These are phyloP conservation scores for Amanita phalloides DNA, from an alignment of 768 basidiomycete genomes.

Conservation along the genomic window DNA sequence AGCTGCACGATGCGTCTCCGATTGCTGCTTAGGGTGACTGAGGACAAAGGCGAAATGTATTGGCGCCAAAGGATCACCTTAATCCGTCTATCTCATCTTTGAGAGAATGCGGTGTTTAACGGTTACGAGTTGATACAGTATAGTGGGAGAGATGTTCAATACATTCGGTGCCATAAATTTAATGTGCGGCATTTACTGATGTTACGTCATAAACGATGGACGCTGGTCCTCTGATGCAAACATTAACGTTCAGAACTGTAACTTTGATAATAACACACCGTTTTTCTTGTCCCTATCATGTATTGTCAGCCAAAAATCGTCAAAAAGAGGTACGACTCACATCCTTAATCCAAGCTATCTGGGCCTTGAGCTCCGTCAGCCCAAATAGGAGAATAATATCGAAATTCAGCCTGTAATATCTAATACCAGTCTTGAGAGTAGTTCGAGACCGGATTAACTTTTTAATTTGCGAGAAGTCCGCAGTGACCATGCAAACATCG, in stretches of 20 bases:
- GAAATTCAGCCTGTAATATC: conserved; percentile 18
- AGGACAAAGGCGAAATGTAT: conserved; percentile 26
- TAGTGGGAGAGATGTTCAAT: too few relatives aligned
- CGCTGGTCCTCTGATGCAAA: not conserved
- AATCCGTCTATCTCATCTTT: conserved; percentile 9
- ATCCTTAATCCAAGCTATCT: conserved; percentile 31
- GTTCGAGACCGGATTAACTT: not conserved
- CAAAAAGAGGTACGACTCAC: conserved; percentile 11
- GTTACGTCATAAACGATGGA: not conserved
- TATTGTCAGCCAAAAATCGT: not conserved
- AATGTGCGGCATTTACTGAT: too few relatives aligned
- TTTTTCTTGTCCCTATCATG: conserved; percentile 11
- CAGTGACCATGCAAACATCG: conserved; percentile 13
- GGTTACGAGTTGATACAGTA: too few relatives aligned
- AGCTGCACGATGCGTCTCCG: conserved; percentile 35
- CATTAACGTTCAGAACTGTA: not conserved
- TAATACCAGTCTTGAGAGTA: not conserved
- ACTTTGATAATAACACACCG: conserved; percentile 4
- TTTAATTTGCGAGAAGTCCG: conserved; percentile 11
- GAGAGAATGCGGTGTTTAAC: too few relatives aligned
- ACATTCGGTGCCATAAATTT: too few relatives aligned
- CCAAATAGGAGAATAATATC: conserved; percentile 32
- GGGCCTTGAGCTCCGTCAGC: conserved; percentile 33
- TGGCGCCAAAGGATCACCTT: conserved; percentile 17
- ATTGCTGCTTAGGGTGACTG: conserved; percentile 40